These are phyloP conservation scores for Gentiana macrophylla DNA, from an alignment of 257 asterid genomes.

Conservation along the genomic window DNA sequence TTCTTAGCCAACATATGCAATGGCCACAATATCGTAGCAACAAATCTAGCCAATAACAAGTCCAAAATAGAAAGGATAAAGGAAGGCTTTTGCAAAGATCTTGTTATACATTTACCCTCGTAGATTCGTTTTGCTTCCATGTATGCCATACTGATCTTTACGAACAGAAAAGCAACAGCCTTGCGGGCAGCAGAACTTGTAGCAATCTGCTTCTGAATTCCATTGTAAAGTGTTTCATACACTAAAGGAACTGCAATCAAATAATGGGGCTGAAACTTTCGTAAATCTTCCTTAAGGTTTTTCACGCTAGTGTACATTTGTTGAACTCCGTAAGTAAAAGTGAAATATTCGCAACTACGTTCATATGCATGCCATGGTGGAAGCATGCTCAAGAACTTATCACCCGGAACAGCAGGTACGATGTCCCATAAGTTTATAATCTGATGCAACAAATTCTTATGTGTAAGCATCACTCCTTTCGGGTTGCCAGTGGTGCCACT, in stretches of 20 bases:
- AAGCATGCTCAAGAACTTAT: slow-evolving; percentile 83
- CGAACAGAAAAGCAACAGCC: slow-evolving; percentile 51
- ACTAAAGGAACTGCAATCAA: slow-evolving; percentile 82
- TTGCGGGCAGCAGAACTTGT: slow-evolving; percentile 54
- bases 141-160: slow-evolving; percentile 66
- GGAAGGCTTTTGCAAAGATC: slow-evolving; percentile 53
- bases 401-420: slow-evolving; percentile 84
- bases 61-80: slow-evolving; percentile 44
- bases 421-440: slow-evolving; percentile 55
- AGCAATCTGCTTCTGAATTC: slow-evolving; percentile 73
- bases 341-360: slow-evolving; percentile 80
- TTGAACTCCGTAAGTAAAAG: slow-evolving; percentile 59
- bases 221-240: slow-evolving; percentile 86
- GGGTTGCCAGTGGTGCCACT: slow-evolving; percentile 98
- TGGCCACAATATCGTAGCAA: slow-evolving; percentile 56
- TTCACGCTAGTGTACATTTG: slow-evolving; percentile 71
- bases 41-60: slow-evolving; percentile 57
- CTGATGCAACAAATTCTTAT: slow-evolving; percentile 79
- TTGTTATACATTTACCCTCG: slow-evolving; percentile 82
- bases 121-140: slow-evolving; percentile 81
- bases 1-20: slow-evolving; percentile 71
- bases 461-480: slow-evolving; percentile 96
- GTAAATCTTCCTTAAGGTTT: slow-evolving; percentile 76
- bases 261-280: slow-evolving; percentile 69
- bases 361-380: slow-evolving; percentile 99